Evolutionary conservation across 2,329 filamentous ascomycete species (phyloP), one percentile per base, ranked within the genome.

Genomic region (Trichoderma semiorbis): DNA sequence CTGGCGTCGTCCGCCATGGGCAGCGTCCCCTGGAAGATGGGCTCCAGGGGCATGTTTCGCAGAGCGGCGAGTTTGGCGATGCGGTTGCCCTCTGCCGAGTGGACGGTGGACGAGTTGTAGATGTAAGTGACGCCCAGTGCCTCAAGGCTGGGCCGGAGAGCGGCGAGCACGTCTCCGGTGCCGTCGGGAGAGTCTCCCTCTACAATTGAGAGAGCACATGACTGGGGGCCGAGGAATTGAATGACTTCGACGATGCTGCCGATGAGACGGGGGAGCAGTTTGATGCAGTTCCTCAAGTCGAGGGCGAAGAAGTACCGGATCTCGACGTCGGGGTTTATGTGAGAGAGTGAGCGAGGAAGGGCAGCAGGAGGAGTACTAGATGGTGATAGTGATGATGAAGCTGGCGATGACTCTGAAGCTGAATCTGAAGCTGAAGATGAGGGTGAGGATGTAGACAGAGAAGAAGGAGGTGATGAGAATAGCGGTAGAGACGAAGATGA

Each of bases 131-230:
- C 73, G 3, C 82, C 82, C 0, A 85, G 60, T 0, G 74, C 75
- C 14, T 83, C 76, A 0, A 90, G 75, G 3, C 80, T 78, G 1
- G 79, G 75, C 1, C 76, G 77, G 7, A 89, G 77, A 0, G 78
- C 77, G 7, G 79, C 69, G 3, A 89, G 80, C 10, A 88, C 81
- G 58, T 87, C 84, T 63, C 77, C 81, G 1, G 86, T 88, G 18
- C 85, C 86, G 73, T 89, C 86, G 21, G 81, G 72, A 0, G 86
- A 88, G 73, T 85, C 80, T 18, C 86, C 86, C 74, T 88, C 86
- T 6, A 88, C 82, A 32, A 88, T 82, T 1, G 85, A 87, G 2
- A 89, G 78, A 0, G 81, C 84, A 75, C 86, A 88, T 68, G 80
- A 79, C 5, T 81, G 72, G 0, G 86, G 83, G 3, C 86, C 86